These are phyloP conservation scores for Candida maesae DNA, from an alignment of 805 yeast genomes.

Conservation along the genomic window DNA sequence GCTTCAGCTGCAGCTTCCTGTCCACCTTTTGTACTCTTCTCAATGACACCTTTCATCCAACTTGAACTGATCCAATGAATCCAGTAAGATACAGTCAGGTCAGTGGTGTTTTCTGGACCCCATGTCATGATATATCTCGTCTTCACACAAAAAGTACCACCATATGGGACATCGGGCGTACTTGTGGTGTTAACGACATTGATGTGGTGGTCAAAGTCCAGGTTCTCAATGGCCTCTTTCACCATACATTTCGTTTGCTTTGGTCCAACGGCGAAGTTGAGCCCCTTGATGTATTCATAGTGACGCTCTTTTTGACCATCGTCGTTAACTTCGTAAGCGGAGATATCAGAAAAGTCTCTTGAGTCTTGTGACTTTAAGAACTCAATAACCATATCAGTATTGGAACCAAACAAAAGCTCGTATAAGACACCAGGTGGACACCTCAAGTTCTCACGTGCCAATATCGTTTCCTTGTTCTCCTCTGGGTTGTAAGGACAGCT, in stretches of 20 bases:
- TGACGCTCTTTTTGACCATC: conserved; percentile 43
- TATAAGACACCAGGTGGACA: conserved; percentile 80
- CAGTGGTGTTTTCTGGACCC: conserved; percentile 61
- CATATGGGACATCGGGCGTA: conserved; percentile 96
- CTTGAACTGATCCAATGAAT: conserved; percentile 88
- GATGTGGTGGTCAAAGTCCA: conserved; percentile 52
- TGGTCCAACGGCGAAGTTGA: conserved; percentile 86
- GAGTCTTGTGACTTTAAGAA: conserved; percentile 39
- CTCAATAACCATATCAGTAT: conserved; percentile 39
- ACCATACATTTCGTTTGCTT: conserved; percentile 79
- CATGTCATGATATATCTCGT: conserved; percentile 74
- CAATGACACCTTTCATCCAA: conserved; percentile 89
- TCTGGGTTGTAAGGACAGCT: conserved; percentile 40
- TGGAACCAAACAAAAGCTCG: conserved; percentile 65
- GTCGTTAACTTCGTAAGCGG: conserved; percentile 32
- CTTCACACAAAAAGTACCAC: conserved; percentile 70
- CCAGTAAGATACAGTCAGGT: conserved; percentile 61
- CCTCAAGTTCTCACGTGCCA: conserved; percentile 47
- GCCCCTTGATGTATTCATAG: conserved; percentile 68
- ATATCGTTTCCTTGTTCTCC: conserved; percentile 45
- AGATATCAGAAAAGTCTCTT: conserved; percentile 33
- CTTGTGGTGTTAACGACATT: conserved; percentile 58
- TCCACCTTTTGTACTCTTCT: conserved; percentile 78
- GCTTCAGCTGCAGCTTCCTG: conserved; percentile 61
- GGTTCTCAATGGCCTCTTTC: conserved; percentile 52